A percentile compares a stretch with the other conserved stretches of the same genome.
These are phyloP conservation scores for Ogataea pignaliae DNA, from an alignment of 805 yeast species.

Conservation along the genomic window DNA sequence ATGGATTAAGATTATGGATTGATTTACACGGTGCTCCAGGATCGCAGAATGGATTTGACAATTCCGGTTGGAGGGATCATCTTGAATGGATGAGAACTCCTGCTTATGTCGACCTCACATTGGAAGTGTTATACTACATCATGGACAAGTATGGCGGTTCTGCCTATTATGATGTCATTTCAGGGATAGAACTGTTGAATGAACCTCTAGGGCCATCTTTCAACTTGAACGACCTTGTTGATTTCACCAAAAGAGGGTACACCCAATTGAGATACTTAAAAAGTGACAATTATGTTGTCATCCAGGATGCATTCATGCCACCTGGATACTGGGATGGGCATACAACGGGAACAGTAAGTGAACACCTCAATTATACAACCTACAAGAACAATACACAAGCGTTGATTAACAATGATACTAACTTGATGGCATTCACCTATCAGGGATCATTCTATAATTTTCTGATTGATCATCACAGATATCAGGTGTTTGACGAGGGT, in stretches of 20 bases:
- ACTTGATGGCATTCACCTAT: slow-evolving; percentile 5
- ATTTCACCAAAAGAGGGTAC: slow-evolving; percentile 41
- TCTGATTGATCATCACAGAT: slow-evolving; percentile 84
- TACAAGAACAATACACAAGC: slow-evolving; percentile 1
- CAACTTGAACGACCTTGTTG: slow-evolving; percentile 37
- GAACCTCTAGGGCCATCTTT: slow-evolving; percentile 63
- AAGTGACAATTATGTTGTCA: slow-evolving; percentile 40
- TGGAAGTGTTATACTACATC: slow-evolving; percentile 45
- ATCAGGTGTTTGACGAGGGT: slow-evolving; percentile 75
- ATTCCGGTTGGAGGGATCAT: slow-evolving; percentile 60
- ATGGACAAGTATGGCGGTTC: slow-evolving; percentile 48
- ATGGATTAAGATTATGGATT: slow-evolving; percentile 63
- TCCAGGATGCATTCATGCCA: slow-evolving; percentile 63
- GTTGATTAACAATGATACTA: slow-evolving; percentile 4
- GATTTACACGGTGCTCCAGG: slow-evolving; percentile 84
- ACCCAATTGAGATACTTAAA: slow-evolving; percentile 35
- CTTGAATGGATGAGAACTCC: slow-evolving; percentile 39
- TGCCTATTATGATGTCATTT: slow-evolving; percentile 50
- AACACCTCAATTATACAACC: slow-evolving; percentile 6
- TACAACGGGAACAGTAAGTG: slow-evolving; percentile 21
- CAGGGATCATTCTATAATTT: slow-evolving; percentile 51
- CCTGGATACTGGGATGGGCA: slow-evolving; percentile 52
- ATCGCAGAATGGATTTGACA: slow-evolving; percentile 83
- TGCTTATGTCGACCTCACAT: slow-evolving; percentile 43
- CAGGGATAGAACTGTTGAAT: slow-evolving; percentile 66